Evolutionary conservation across 768 basidiomycete genomes (phyloP), one percentile per base, ranked within the genome.

Genomic region (Phaffia tasmanica): DNA sequence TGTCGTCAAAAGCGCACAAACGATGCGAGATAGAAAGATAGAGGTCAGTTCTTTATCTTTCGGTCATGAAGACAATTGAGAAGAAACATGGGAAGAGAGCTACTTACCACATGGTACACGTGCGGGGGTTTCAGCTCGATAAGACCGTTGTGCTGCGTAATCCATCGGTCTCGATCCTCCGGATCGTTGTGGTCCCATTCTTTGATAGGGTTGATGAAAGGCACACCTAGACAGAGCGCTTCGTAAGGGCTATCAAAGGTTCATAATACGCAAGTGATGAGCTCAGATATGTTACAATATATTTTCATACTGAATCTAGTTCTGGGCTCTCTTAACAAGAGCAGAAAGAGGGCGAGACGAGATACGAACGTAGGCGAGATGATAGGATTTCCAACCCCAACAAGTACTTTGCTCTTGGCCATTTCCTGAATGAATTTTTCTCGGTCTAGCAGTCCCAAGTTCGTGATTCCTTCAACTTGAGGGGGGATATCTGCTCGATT

Each of bases 171-270:
- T 27, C 72, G 62, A 57, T 75, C 69, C 14, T 72, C 65, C 1
- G 72, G 74, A 30, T 75, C 47, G 1, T 67, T 48, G 2, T 54
- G 19, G 64, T 73, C 70, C 71, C 72, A 73, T 4, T 67, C 50
- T 16, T 55, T 55, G 61, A 76, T 69, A 3, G 75, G 73, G 61
- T 75, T 75, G 67, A 76, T 71, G 65, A 76, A 76, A 1, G 75
- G 75, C 25, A 54, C 60, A 61, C 61, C 66, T 1, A 67, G 66
- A 57, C 66, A 67, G 47, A 67, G 66, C 6, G 66, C 66, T 67
- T 51, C 2, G 3, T 18, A 25, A 8, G 29, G n/a, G 6, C 15
- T 21, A 29, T 48, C 7, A 46, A 15, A n/a, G 11, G 15, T 53
- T 42, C 19, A 1, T 54, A 23, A 18, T 49, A 23, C 15, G 27